phyloP scores from a whole-genome alignment of 257 asterid species.

The Euphrasia confusa region DNA sequence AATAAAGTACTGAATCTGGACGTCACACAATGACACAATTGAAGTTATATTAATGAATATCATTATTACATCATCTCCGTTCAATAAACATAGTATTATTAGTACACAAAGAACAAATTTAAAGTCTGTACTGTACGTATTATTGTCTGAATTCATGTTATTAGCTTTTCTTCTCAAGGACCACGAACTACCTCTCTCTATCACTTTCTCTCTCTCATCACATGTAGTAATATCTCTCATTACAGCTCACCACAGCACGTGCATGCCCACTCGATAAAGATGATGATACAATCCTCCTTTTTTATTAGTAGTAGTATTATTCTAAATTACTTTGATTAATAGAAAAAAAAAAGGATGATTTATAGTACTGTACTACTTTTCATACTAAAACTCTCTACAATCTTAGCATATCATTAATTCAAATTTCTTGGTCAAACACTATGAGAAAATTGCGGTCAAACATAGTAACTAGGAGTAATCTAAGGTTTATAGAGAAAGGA shows the following conservation, averaged over 20 bases:
- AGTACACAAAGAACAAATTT: neutral
- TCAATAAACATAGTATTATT: neutral
- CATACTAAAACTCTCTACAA: too few relatives aligned
- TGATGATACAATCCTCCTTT: too few relatives aligned
- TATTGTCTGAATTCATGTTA: neutral
- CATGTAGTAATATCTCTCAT: conserved; percentile 9
- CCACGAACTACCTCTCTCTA: conserved; percentile 24
- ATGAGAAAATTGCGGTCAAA: too few relatives aligned
- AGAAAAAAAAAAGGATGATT: too few relatives aligned
- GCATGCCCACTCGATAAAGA: conserved; percentile 24
- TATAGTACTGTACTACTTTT: too few relatives aligned
- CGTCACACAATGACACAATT: neutral
- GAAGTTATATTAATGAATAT: neutral
- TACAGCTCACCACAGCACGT: conserved; percentile 34
- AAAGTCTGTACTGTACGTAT: neutral
- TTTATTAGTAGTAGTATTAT: too few relatives aligned
- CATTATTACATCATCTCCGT: neutral
- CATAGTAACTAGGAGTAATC: too few relatives aligned
- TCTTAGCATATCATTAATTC: too few relatives aligned
- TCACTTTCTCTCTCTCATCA: neutral
- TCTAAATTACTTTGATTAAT: too few relatives aligned
- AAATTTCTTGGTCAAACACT: conserved; percentile 13
- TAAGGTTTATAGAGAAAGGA: neutral
- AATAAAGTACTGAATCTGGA: neutral
- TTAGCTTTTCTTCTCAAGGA: conserved; percentile 22